Evolutionary conservation across 2,329 filamentous ascomycete genomes (phyloP), one percentile per base, ranked within the genome.

Genomic region (Zelopaecilomyces penicillatus): DNA sequence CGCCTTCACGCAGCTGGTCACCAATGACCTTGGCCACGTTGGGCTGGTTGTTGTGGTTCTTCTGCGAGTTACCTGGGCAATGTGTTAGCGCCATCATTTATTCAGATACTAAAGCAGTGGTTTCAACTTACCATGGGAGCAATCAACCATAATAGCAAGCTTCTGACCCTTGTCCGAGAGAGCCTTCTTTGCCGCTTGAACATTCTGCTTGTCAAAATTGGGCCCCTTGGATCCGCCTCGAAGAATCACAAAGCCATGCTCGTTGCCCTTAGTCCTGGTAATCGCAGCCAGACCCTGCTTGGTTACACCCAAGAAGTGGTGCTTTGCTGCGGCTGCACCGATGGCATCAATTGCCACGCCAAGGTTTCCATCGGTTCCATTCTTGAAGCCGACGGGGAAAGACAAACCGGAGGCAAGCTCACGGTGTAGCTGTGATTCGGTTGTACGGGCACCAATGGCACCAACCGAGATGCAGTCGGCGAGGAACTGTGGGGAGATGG

Each of bases 371-470:
- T 98, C 93, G 27, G 93, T 98, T 50, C 93, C 93, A 68, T 98
- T 98, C 81, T 98, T 98, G 84, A 96, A 98, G 48, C 93, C 93
- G 54, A 98, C 90, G 26, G 93, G 93, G 83, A 96, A 97, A 46
- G 87, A 95, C 43, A 97, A 77, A 56, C 93, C 93, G 29, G 87
- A 94, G 5, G 93, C 93, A 51, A 98, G 80, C 72, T 98, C 93
- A 52, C 93, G 85, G 71, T 98, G 93, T 53, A 97, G 75, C 71
- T 98, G 93, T 45, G 86, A 93, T 72, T 98, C 93, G 41, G 93
- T 98, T 37, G 93, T 98, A 54, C 93, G 82, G 37, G 93, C 93
- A 50, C 93, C 93, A 60, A 98, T 95, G 47, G 93, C 93, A 49
- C 93, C 93, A 28, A 97, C 83, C 0, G 88, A 95, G 65, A 98